Evolutionary conservation across 2,329 filamentous ascomycete species (phyloP).

Genomic region (Aspergillus calidoustus): DNA sequence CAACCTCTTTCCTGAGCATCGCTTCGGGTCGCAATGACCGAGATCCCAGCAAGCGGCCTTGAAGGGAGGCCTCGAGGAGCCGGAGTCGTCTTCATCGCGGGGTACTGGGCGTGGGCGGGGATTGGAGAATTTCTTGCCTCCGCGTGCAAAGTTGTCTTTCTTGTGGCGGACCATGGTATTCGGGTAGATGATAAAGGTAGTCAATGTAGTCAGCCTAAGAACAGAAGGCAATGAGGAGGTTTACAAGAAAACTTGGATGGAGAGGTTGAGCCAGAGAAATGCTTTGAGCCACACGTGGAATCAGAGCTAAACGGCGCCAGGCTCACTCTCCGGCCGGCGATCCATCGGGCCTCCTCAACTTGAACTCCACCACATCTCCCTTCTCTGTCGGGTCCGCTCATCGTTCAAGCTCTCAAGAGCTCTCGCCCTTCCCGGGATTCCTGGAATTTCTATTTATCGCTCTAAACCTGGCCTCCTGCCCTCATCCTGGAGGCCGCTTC

Average conservation of each 20-base stretch:
- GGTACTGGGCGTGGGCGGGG: conserved; percentile 59
- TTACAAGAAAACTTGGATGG: not conserved
- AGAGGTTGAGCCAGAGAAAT: conserved; percentile 4
- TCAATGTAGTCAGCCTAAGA: not conserved
- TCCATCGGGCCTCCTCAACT: conserved; percentile 15
- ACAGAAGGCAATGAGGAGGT: not conserved
- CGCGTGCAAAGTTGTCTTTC: conserved; percentile 76
- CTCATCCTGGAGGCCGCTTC: conserved; percentile 86
- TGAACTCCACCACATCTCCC: conserved; percentile 15
- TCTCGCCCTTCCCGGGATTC: not conserved
- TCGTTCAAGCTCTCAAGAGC: conserved; percentile 13
- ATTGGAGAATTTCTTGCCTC: conserved; percentile 71
- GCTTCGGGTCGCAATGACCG: conserved; percentile 94
- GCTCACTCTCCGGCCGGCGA: conserved; percentile 11
- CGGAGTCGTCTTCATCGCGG: conserved; percentile 48
- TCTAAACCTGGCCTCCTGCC: conserved; percentile 22
- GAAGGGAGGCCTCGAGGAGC: conserved; percentile 59
- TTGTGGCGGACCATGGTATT: conserved; percentile 87
- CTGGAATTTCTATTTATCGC: conserved; percentile 9
- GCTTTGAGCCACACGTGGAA: conserved; percentile 18
- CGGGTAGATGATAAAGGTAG: not conserved
- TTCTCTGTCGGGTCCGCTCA: conserved; percentile 2
- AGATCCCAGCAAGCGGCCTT: conserved; percentile 98
- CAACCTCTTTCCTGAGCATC: conserved; percentile 92
- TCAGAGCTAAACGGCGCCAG: conserved; percentile 17